Conservation (phyloP, 306 rosid species). For the Glycine soja region DNA sequence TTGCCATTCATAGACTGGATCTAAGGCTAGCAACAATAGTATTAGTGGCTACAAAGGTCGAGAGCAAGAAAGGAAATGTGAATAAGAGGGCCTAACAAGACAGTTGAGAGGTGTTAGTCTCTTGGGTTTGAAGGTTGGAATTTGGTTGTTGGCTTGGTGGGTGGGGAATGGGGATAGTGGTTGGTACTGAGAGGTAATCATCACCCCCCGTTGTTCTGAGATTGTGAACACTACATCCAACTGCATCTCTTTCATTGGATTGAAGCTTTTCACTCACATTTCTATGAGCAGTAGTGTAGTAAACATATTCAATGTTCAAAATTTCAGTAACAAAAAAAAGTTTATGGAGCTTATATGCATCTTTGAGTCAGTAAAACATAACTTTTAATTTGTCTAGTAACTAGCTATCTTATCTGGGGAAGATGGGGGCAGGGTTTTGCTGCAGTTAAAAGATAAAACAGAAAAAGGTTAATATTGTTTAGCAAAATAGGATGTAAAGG, state of each 20-base stretch:
- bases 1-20: constrained; percentile 60
- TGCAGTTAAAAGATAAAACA: constrained; percentile 31
- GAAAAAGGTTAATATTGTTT: not conserved
- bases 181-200: constrained; percentile 56
- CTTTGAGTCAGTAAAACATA: constrained; percentile 17
- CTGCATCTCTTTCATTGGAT: constrained; percentile 24
- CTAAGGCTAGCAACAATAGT: constrained; percentile 29
- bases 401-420: constrained; percentile 16
- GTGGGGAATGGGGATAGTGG: constrained; percentile 55
- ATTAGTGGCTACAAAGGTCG: constrained; percentile 36
- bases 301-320: not conserved
- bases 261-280: constrained; percentile 6
- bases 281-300: not conserved
- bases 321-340: not conserved
- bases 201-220: constrained; percentile 37
- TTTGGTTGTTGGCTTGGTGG: constrained; percentile 61
- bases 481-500: not conserved
- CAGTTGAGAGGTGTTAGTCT: constrained; percentile 72
- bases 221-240: constrained; percentile 45
- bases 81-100: constrained; percentile 45
- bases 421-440: constrained; percentile 26
- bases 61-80: constrained; percentile 51
- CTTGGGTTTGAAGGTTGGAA: constrained; percentile 72
- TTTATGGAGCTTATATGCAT: constrained; percentile 11
- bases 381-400: constrained; percentile 22